These are phyloP conservation scores for Penicillium brevicompactum DNA, from an alignment of 2,329 filamentous ascomycete genomes.

Conservation along the genomic window DNA sequence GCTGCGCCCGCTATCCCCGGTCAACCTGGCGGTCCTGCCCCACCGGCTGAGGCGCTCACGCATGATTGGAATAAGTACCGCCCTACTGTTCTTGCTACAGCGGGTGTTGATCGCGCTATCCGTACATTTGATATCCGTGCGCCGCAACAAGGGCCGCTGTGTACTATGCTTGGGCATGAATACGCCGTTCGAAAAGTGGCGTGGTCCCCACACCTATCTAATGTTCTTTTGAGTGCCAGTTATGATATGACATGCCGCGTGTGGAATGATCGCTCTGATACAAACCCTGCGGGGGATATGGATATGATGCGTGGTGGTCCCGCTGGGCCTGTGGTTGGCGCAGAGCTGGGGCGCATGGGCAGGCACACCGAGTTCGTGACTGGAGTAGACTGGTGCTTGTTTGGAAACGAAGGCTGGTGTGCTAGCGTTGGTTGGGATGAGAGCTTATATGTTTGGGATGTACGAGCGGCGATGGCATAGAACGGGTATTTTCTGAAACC, in stretches of 20 bases:
- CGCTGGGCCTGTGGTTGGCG: slow-evolving; percentile 54
- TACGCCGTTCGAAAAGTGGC: slow-evolving; percentile 84
- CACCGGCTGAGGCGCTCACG: slow-evolving; percentile 82
- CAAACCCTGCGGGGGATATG: slow-evolving; percentile 34
- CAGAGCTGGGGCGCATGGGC: slow-evolving; percentile 84
- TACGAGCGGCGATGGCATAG: slow-evolving; percentile 62
- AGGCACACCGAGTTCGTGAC: slow-evolving; percentile 94
- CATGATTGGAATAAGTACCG: slow-evolving; percentile 99
- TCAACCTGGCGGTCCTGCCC: slow-evolving; percentile 41
- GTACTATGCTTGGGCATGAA: slow-evolving; percentile 79
- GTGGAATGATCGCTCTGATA: slow-evolving; percentile 77
- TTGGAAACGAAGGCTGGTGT: slow-evolving; percentile 93
- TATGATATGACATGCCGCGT: slow-evolving; percentile 98
- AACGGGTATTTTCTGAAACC: slow-evolving; percentile 1
- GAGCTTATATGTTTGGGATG: slow-evolving; percentile 88
- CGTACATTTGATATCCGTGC: slow-evolving; percentile 88
- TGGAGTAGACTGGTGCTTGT: slow-evolving; percentile 96
- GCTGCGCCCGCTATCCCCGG: slow-evolving; percentile 47
- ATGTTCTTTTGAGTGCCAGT: slow-evolving; percentile 83
- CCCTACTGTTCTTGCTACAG: slow-evolving; percentile 79
- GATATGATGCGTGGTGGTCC: slow-evolving; percentile 44
- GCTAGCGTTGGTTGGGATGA: slow-evolving; percentile 96
- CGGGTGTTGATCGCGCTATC: slow-evolving; percentile 82
- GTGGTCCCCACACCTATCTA: slow-evolving; percentile 92
- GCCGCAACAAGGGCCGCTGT: slow-evolving; percentile 70